Conservation (phyloP, 371 early-diverging fungal genomes). For the Coemansia sp. region DNA sequence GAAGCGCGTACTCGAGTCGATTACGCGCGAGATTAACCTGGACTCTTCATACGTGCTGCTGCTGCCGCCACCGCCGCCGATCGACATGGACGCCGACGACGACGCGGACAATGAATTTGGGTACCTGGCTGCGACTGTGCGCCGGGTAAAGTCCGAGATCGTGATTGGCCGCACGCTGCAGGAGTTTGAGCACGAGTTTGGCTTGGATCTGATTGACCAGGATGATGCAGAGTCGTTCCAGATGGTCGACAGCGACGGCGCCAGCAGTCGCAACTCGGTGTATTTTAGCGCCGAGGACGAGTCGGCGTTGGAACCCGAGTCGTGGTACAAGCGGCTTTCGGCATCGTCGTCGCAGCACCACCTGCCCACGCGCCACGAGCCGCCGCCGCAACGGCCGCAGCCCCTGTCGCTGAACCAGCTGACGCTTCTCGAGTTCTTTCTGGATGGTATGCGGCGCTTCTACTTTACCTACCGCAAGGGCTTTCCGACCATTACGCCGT, state of each 20-base stretch:
- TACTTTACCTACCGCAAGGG: slow-evolving; percentile 53
- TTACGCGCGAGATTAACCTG: slow-evolving; percentile 49
- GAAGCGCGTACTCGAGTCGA: slow-evolving; percentile 48
- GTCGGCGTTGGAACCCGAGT: slow-evolving; percentile 19
- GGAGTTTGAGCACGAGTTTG: slow-evolving; percentile 47
- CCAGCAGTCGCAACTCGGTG: slow-evolving; percentile 45
- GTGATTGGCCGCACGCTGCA: slow-evolving; percentile 45
- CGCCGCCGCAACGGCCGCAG: slow-evolving; percentile 12
- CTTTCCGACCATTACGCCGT: slow-evolving; percentile 50
- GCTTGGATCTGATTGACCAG: slow-evolving; percentile 23
- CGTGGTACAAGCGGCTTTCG: slow-evolving; percentile 42
- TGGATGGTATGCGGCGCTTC: slow-evolving; percentile 51
- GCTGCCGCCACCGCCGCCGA: slow-evolving; percentile 47
- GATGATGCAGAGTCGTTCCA: slow-evolving; percentile 46
- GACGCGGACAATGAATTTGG: slow-evolving; percentile 48
- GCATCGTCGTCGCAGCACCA: slow-evolving; percentile 42
- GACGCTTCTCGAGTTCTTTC: slow-evolving; percentile 51
- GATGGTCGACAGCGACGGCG: slow-evolving; percentile 42
- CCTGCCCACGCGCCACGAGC: slow-evolving; percentile 15
- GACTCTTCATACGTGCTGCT: slow-evolving; percentile 49
- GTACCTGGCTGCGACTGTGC: slow-evolving; percentile 31
- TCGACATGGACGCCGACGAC: slow-evolving; percentile 22
- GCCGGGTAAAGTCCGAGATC: slow-evolving; percentile 44
- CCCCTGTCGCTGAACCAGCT: slow-evolving; percentile 50
- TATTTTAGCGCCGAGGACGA: slow-evolving; percentile 51